Evolutionary conservation across 257 asterid genomes (phyloP).

Genomic region (Fraxinus cuspidata): DNA sequence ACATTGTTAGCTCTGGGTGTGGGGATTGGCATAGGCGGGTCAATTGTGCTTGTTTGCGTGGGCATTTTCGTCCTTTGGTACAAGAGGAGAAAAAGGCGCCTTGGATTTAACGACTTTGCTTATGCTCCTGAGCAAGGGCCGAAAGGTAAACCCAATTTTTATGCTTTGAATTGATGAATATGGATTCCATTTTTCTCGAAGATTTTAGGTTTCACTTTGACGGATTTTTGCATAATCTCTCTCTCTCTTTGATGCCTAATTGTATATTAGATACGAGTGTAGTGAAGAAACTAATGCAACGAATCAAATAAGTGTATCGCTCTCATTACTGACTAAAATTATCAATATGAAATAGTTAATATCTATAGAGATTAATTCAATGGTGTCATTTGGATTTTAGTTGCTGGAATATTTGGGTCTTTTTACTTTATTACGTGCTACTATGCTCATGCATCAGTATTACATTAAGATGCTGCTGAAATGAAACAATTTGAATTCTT

Average conservation of each 20-base stretch:
- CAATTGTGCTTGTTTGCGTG: constrained; percentile 68
- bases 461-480: neutral
- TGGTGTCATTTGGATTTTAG: neutral
- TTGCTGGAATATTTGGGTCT: neutral
- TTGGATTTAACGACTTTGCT: constrained; percentile 38
- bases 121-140: constrained; percentile 33
- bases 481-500: neutral
- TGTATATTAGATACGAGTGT: neutral
- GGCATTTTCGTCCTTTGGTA: constrained; percentile 70
- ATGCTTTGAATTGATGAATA: no score
- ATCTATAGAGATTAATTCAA: neutral
- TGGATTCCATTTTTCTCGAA: neutral
- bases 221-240: neutral
- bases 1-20: constrained; percentile 70
- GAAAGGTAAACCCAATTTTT: constrained; percentile 45
- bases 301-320: neutral
- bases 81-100: constrained; percentile 58
- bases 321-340: neutral
- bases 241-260: neutral
- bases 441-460: constrained; percentile 10
- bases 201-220: neutral
- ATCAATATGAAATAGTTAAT: neutral
- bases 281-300: neutral
- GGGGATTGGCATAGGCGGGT: constrained; percentile 89
- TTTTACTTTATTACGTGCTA: neutral